A percentile compares a stretch with the other conserved stretches of the same genome.
phyloP scores from a whole-genome alignment of 331 rosid species.

The Erythrophleum ivorense region DNA sequence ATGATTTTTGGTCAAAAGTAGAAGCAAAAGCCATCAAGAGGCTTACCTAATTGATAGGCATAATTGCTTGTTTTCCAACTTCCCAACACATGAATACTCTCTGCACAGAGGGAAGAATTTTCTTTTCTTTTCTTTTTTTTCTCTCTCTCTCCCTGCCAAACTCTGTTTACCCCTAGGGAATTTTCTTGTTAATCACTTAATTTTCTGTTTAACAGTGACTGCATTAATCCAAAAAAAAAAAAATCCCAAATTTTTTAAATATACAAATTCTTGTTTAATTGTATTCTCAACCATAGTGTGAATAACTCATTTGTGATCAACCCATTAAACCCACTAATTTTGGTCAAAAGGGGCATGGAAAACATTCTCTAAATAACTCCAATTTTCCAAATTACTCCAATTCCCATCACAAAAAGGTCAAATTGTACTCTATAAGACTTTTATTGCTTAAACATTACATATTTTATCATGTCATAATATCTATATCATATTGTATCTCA shows the following conservation, averaged over 20 bases:
- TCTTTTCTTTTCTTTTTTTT: too few relatives aligned
- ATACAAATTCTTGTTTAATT: not conserved
- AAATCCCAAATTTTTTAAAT: too few relatives aligned
- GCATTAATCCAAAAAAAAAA: too few relatives aligned
- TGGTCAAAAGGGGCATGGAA: too few relatives aligned
- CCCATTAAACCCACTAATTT: too few relatives aligned
- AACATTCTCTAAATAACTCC: too few relatives aligned
- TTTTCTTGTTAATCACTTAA: not conserved
- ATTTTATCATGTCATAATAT: too few relatives aligned
- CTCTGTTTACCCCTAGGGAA: conserved; percentile 1
- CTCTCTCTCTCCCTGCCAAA: conserved; percentile 28
- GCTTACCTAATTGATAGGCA: conserved; percentile 46
- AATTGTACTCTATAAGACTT: too few relatives aligned
- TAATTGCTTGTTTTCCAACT: conserved; percentile 55
- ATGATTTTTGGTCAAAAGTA: conserved; percentile 51
- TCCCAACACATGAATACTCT: conserved; percentile 47
- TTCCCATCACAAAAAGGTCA: too few relatives aligned
- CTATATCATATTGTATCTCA: too few relatives aligned
- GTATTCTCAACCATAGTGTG: not conserved
- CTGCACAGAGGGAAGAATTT: conserved; percentile 23
- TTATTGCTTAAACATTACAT: too few relatives aligned
- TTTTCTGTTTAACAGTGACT: not conserved
- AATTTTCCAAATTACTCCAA: too few relatives aligned
- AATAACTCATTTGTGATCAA: not conserved
- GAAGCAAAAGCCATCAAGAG: conserved; percentile 36